Evolutionary conservation across 768 basidiomycete genomes (phyloP), one percentile per base, ranked within the genome.

Genomic region (Gyrodon lividus): DNA sequence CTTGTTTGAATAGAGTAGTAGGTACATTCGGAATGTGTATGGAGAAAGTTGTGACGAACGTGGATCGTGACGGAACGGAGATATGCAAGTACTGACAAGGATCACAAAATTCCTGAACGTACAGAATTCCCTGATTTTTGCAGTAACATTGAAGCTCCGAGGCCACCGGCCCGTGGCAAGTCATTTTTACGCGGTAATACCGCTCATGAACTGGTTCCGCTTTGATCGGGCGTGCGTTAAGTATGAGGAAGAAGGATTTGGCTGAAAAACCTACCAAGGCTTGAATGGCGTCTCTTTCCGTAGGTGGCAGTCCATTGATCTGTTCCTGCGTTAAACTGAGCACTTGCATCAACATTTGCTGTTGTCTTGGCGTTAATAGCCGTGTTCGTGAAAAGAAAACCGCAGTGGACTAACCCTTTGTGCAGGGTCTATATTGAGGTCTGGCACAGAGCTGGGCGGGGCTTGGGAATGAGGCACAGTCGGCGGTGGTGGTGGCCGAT

Each of bases 291-390:
- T 80, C 78, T 30, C 87, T 78, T 60, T 96, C 92, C 2, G 78
- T 76, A 5, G 89, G 86, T 24, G 92, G 89, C 43, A 97, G 71
- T 7, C 80, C 80, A 42, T 84, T 84, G 55, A 98, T 89, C 67
- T 96, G 92, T 40, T 89, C 92, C 41, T 77, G 84, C 1, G 87
- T 86, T 64, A 98, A 68, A 54, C 77, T 80, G 28, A 98, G 72
- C 0, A 98, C 93, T 72, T 94, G 92, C 70, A 92, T 78, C 47
- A 97, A 66, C 84, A 96, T 89, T 30, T 80, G 78, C 89, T 89
- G 59, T 46, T 45, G 34, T 43, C 35, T n/a, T 44, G 44, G 45
- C 28, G 43, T 61, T 48, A 70, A 57, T 57, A 48, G 53, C 24
- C 38, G 52, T 42, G 22, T 5, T 34, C 17, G 33, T 43, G 20